Evolutionary conservation across 371 early-diverging fungal species (phyloP), one percentile per base, ranked within the genome.

Genomic region (Rhizopus microsporus): DNA sequence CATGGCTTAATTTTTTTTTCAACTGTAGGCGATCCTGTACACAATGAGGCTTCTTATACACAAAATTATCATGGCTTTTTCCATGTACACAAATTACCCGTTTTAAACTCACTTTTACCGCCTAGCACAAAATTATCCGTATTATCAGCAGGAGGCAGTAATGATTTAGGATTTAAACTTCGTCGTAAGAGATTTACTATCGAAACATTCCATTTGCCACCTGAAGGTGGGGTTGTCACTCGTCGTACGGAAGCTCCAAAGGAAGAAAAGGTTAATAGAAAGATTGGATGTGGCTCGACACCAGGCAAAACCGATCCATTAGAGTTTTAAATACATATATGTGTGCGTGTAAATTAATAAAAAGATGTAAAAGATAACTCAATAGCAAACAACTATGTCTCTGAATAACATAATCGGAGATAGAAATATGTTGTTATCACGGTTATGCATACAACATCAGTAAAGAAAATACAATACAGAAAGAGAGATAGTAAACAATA

Each of bases 161-260:
- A 89, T 38, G 88, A 93, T 62, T 65, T 95, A 17, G 93, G 88
- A 23, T 93, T 93, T 75, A 91, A 89, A 57, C 85, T 92, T 32
- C 74, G 94, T 38, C 78, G 96, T 46, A 95, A 95, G 63, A 81
- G 92, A 55, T 95, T 97, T 67, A 75, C 84, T 3, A 91, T 97
- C 32, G 96, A 96, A 61, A 89, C 94, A 0, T 95, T 93, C 74
- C 88, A 91, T 65, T 69, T 97, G 54, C 97, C 97, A 12, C 94
- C 95, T 5, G 96, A 96, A 63, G 91, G 91, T 37, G 90, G 91
- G 6, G 84, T 89, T 2, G 81, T 83, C 7, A 88, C 89, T 44
- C 72, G 91, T 33, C 80, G 88, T 31, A 82, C 85, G 0, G 76
- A 83, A 17, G 68, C 77, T 30, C 65, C 72, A 7, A 15, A 57